phyloP scores from a whole-genome alignment of 2,329 filamentous ascomycete genomes.

The Neocucurbitaria cava region DNA sequence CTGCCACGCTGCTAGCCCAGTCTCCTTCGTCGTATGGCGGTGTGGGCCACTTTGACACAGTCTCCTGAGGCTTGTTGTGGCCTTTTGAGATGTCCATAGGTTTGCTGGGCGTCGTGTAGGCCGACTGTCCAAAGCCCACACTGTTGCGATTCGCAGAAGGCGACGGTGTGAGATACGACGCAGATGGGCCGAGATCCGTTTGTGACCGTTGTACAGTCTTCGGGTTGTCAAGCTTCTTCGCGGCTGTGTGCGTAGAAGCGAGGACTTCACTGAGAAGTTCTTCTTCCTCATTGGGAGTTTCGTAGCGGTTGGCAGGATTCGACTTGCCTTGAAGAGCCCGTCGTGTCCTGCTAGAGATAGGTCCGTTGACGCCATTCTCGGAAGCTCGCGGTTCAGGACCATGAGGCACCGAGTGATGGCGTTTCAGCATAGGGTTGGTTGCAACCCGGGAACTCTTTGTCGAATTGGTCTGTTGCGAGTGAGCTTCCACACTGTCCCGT shows the following conservation, averaged over 20 bases:
- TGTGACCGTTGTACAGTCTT: conserved; percentile 59
- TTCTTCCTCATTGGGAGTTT: conserved; percentile 95
- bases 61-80: conserved; percentile 53
- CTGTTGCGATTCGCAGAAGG: conserved; percentile 84
- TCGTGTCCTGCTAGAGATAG: conserved; percentile 80
- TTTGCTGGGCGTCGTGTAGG: conserved; percentile 69
- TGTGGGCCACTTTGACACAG: conserved; percentile 83
- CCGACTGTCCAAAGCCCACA: conserved; percentile 72
- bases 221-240: conserved; percentile 70
- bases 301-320: conserved; percentile 82
- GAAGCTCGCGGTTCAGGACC: conserved; percentile 61
- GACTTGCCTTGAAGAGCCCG: conserved; percentile 73
- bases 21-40: conserved; percentile 94
- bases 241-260: conserved; percentile 76
- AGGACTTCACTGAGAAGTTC: conserved; percentile 92
- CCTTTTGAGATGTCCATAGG: conserved; percentile 69
- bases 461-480: conserved; percentile 38
- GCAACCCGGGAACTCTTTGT: conserved; percentile 48
- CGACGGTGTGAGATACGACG: conserved; percentile 73
- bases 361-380: conserved; percentile 61
- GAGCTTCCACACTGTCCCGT: conserved; percentile 63
- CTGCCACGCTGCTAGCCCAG: conserved; percentile 84
- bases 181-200: conserved; percentile 66
- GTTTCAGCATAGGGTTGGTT: conserved; percentile 56
- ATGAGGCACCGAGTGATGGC: conserved; percentile 57